Conservation (phyloP, 225 moss, liverwort and hornwort species). For the Polytrichum formosum region DNA sequence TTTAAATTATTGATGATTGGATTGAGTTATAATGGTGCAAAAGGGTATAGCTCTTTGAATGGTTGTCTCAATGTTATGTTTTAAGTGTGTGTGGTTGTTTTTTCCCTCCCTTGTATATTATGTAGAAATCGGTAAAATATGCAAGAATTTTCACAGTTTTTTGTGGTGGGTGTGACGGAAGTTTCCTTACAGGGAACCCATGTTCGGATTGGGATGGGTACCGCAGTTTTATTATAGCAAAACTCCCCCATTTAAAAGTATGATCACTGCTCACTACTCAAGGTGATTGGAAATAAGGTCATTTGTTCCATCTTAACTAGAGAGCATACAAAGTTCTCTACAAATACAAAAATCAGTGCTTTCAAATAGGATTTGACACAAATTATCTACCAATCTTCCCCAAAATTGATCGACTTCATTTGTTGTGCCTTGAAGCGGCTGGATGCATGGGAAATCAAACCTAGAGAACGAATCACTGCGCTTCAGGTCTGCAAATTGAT, state of each 20-base stretch:
- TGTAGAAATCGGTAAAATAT: neutral
- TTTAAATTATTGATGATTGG: too few species aligned
- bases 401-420: neutral
- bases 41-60: too few species aligned
- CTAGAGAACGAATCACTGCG: conserved; percentile 73
- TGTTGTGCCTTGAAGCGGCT: conserved; percentile 38
- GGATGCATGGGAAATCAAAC: conserved; percentile 78
- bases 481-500: conserved; percentile 38
- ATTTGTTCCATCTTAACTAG: too few species aligned
- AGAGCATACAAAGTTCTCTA: too few species aligned
- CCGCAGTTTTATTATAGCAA: conserved; percentile 68
- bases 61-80: too few species aligned
- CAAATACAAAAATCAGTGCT: too few species aligned
- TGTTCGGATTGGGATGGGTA: conserved; percentile 77
- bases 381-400: neutral
- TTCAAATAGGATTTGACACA: too few species aligned
- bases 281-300: too few species aligned
- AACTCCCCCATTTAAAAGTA: conserved; percentile 78
- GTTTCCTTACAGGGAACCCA: conserved; percentile 90
- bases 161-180: conserved; percentile 19
- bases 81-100: too few species aligned
- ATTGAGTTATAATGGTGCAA: too few species aligned
- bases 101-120: too few species aligned
- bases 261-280: neutral
- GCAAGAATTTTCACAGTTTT: neutral